phyloP scores from a whole-genome alignment of 139 green algal species.

The Chlamydomonas applanata region DNA sequence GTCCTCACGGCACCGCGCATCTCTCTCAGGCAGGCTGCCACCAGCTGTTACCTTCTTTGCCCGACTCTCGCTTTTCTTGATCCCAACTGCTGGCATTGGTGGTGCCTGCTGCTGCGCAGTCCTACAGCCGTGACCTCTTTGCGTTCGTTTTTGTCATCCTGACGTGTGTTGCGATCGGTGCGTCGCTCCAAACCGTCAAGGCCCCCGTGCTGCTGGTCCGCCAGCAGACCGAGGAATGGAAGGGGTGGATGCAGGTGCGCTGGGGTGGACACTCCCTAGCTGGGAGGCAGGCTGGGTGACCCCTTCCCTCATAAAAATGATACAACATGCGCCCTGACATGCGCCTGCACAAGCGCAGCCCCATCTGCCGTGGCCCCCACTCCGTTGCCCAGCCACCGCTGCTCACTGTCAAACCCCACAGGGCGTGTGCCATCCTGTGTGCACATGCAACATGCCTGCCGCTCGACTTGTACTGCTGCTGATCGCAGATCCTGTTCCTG shows the following conservation, averaged over 20 bases:
- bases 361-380: background rate
- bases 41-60: too few species aligned
- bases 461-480: background rate
- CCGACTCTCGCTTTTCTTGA: too few species aligned
- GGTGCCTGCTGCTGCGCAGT: background rate
- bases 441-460: background rate
- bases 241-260: conserved; percentile 92
- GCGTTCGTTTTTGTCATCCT: conserved; percentile 84
- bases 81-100: background rate
- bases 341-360: too few species aligned
- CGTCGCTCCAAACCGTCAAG: conserved; percentile 48
- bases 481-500: conserved; percentile 89
- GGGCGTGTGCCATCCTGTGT: background rate
- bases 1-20: background rate
- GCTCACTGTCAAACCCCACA: background rate
- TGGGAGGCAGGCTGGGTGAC: too few species aligned
- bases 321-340: too few species aligned
- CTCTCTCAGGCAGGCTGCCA: too few species aligned
- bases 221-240: conserved; percentile 97
- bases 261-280: too few species aligned
- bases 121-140: conserved; percentile 71
- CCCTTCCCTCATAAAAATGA: too few species aligned
- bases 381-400: background rate
- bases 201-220: conserved; percentile 78
- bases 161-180: conserved; percentile 53